Evolutionary conservation across 1,284 basidiomycete genomes (phyloP), one percentile per base, ranked within the genome.

Genomic region (Pseudozyma tsukubaensis): DNA sequence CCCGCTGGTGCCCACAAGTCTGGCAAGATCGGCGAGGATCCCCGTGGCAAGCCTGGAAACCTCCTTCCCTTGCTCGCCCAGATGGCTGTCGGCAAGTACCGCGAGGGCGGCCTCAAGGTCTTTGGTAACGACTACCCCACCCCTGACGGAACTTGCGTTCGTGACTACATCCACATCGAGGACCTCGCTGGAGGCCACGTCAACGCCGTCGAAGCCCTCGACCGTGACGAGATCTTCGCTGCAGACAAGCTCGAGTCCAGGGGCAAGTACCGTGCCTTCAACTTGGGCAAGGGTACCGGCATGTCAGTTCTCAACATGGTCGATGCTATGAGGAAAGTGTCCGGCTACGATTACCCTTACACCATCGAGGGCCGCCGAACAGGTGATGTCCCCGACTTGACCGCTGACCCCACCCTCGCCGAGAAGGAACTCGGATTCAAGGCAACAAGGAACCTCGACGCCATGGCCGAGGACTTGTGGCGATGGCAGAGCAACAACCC

Each of bases 121-220:
- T 99, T 98, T 84, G 97, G 97, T 51, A 94, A 97, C 84, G 94
- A 99, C 86, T 99, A 97, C 86, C 94, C 95, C 32, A 99, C 96
- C 2, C 90, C 89, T 40, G 96, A 99, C 84, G 96, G 96, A 16
- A 98, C 76, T 35, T 85, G 83, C 60, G 79, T 85, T 18, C 92
- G 97, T 59, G 97, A 99, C 87, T 99, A 99, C 87, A 89, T 99
- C 34, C 97, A 99, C 86, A 90, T 99, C 67, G 90, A 98, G 85
- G 97, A 99, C 85, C 89, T 99, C 39, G 94, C 97, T 18, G 88
- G 90, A 24, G 97, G 97, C 10, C 97, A 99, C 86, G 88, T 97
- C 61, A 90, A 95, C 64, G 94, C 97, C 0, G 89, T 99, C 45
- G 92, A 96, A 61, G 94, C 94, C 18, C 88, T 96, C 34, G 87